A percentile compares a stretch with the other conserved stretches of the same genome.
Conservation (phyloP, 169 alveolate genomes). For the Theileria annulata region DNA sequence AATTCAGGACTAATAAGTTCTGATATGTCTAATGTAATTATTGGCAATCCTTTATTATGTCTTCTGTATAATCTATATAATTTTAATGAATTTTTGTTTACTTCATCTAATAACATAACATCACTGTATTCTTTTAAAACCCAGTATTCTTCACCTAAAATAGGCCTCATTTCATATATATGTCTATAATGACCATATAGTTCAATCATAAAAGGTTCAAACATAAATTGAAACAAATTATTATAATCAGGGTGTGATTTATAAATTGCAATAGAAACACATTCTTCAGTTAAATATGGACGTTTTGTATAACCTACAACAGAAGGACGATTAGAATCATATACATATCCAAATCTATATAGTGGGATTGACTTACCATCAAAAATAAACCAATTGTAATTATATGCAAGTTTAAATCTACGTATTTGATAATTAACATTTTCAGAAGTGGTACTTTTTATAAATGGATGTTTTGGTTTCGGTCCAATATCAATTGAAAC, state of each 20-base stretch:
- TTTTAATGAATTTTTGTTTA: no score
- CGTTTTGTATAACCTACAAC: neutral
- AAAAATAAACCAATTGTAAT: neutral
- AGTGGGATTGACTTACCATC: neutral
- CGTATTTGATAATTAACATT: neutral
- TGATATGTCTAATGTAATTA: neutral
- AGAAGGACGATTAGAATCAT: neutral
- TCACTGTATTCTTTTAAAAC: no score
- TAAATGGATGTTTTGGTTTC: neutral
- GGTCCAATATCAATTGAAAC: neutral
- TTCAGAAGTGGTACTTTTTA: neutral
- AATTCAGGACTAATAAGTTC: neutral
- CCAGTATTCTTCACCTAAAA: no score
- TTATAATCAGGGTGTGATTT: no score
- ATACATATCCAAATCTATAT: constrained; percentile 3
- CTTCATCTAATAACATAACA: no score
- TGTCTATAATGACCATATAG: no score
- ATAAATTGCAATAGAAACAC: neutral
- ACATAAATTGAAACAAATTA: no score
- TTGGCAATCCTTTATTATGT: neutral
- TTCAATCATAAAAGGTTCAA: no score
- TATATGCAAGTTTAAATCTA: neutral
- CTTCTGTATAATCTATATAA: no score
- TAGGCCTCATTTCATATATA: no score
- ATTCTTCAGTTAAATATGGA: neutral